These are phyloP conservation scores for Phytophthora ohioensis DNA, from an alignment of 352 stramenopile genomes.

Conservation along the genomic window DNA sequence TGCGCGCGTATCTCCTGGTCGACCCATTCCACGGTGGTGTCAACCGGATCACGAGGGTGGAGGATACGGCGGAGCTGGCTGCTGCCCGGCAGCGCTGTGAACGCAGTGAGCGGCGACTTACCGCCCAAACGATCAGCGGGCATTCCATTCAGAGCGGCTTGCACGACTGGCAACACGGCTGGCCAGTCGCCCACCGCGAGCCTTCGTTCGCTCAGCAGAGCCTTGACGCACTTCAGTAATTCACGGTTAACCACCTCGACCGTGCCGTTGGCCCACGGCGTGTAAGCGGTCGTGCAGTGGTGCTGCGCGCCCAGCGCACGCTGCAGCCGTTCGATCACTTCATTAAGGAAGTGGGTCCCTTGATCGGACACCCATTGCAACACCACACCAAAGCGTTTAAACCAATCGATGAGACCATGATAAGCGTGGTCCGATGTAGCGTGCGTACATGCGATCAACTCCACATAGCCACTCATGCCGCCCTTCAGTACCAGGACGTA, in stretches of 20 bases:
- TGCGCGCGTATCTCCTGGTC: conserved; percentile 4
- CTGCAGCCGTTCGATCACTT: neutral
- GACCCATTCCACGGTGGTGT: conserved; percentile 12
- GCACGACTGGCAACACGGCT: conserved; percentile 9
- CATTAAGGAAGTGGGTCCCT: neutral
- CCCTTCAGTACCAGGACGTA: conserved; percentile 47
- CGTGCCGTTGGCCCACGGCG: neutral
- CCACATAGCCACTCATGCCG: conserved; percentile 1
- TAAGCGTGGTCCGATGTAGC: neutral
- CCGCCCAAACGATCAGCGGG: conserved; percentile 8
- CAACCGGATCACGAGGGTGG: neutral
- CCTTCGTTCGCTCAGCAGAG: neutral
- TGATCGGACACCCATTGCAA: conserved; percentile 1
- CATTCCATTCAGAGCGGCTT: conserved; percentile 23
- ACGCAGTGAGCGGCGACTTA: conserved; percentile 14
- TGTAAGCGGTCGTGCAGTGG: neutral
- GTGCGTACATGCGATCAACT: neutral
- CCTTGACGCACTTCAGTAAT: neutral
- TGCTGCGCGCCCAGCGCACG: neutral
- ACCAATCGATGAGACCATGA: conserved; percentile 24
- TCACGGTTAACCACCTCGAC: no score
- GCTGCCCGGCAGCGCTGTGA: conserved; percentile 11
- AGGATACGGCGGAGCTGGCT: conserved; percentile 6
- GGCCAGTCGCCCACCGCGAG: conserved; percentile 6
- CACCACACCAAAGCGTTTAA: neutral